phyloP scores from a whole-genome alignment of 2,329 filamentous ascomycete species.

The Aspergillus fumigatiaffinis region DNA sequence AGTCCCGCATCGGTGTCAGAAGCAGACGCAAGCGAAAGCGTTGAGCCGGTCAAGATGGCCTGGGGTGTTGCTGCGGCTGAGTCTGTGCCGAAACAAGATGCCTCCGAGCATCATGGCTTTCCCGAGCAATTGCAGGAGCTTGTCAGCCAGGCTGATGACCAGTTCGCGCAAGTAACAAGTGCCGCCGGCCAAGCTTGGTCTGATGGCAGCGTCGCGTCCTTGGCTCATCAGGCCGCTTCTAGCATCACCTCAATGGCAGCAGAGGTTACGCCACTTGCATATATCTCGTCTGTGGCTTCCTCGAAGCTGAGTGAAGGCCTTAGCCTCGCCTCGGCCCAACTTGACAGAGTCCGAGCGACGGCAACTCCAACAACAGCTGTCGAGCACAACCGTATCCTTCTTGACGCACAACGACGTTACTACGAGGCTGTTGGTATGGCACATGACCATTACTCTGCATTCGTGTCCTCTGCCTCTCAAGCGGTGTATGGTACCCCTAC shows the following conservation, averaged over 20 bases:
- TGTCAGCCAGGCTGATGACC: slow-evolving; percentile 50
- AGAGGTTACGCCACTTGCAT: slow-evolving; percentile 47
- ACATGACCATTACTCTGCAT: slow-evolving; percentile 73
- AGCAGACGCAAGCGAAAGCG: neutral
- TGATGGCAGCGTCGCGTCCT: slow-evolving; percentile 49
- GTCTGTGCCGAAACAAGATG: slow-evolving; percentile 37
- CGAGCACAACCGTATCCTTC: slow-evolving; percentile 51
- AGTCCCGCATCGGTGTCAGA: neutral
- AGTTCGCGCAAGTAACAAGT: slow-evolving; percentile 51
- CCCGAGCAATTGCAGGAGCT: slow-evolving; percentile 51
- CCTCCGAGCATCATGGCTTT: slow-evolving; percentile 48
- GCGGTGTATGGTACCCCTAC: slow-evolving; percentile 64
- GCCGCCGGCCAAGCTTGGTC: slow-evolving; percentile 54
- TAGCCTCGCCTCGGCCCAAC: slow-evolving; percentile 66
- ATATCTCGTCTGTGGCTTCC: slow-evolving; percentile 64
- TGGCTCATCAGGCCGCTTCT: slow-evolving; percentile 53
- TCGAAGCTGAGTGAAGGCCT: slow-evolving; percentile 68
- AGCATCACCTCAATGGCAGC: slow-evolving; percentile 48
- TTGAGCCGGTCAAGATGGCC: slow-evolving; percentile 26
- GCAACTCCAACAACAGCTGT: slow-evolving; percentile 60
- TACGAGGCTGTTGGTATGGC: slow-evolving; percentile 75
- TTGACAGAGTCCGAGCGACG: slow-evolving; percentile 63
- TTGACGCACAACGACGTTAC: slow-evolving; percentile 64
- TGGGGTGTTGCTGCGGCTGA: slow-evolving; percentile 54
- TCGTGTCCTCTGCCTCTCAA: slow-evolving; percentile 66